A percentile compares a stretch with the other conserved stretches of the same genome.
phyloP scores from a whole-genome alignment of 2,329 filamentous ascomycete genomes.

The Fusarium verrucosum region DNA sequence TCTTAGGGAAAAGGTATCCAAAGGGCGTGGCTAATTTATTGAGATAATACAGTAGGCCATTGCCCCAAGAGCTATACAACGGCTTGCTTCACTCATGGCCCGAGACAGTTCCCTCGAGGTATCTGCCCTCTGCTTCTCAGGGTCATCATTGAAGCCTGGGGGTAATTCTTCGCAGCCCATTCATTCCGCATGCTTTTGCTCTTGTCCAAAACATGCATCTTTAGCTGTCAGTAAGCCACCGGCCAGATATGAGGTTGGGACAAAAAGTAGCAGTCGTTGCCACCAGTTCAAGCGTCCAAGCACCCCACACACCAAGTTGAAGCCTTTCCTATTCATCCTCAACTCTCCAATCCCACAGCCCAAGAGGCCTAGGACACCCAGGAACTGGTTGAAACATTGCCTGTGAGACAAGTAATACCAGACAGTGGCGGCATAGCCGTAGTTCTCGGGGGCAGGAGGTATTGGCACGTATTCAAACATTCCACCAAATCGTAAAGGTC shows the following conservation, averaged over 20 bases:
- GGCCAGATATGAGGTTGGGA: background rate
- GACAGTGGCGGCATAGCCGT: background rate
- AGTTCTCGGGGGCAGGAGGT: background rate
- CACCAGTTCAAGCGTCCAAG: background rate
- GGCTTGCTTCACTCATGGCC: too few relatives aligned
- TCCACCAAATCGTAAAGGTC: background rate
- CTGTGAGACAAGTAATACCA: conserved; percentile 11
- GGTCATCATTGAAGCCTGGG: background rate
- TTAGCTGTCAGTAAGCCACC: background rate
- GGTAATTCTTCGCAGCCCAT: background rate
- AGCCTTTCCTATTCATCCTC: background rate
- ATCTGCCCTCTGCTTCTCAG: background rate
- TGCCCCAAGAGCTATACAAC: too few relatives aligned
- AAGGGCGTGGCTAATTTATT: too few relatives aligned
- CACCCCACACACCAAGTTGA: background rate
- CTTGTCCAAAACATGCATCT: background rate
- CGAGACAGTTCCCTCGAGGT: background rate
- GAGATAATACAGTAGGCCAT: too few relatives aligned
- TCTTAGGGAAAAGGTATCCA: too few relatives aligned
- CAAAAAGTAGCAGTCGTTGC: background rate
- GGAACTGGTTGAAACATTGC: conserved; percentile 8
- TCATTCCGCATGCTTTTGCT: background rate
- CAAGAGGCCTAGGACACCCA: background rate
- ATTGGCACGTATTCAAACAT: background rate
- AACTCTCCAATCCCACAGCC: background rate